phyloP scores from a whole-genome alignment of 176 grass and related monocot genomes.

The Dendrocalamus sinicus region DNA sequence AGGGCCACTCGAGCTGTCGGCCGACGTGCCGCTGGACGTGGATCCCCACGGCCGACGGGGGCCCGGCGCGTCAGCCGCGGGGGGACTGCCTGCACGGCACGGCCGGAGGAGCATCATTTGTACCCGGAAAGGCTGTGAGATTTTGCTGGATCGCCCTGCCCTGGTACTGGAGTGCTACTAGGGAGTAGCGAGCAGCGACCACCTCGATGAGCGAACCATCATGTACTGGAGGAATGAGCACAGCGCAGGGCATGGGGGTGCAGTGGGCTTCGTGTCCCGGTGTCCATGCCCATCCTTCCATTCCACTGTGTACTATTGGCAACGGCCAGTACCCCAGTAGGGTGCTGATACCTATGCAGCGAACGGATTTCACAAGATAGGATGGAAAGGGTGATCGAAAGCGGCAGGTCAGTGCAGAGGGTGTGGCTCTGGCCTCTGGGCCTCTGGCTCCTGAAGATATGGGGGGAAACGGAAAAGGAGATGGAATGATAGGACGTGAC shows the following conservation, averaged over 20 bases:
- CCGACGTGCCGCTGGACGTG: constrained; percentile 32
- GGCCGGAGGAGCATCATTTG: neutral
- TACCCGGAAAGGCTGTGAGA: constrained; percentile 16
- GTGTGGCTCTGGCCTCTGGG: neutral
- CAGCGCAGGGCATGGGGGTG: neutral
- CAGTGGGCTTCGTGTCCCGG: neutral
- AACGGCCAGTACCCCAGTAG: constrained; percentile 39
- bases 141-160: constrained; percentile 2
- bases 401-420: neutral
- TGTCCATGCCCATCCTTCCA: constrained; percentile 31
- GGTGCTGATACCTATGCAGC: constrained; percentile 23
- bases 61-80: constrained; percentile 22
- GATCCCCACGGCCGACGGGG: constrained; percentile 34
- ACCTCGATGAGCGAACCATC: neutral
- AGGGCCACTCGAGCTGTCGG: constrained; percentile 8
- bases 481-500: neutral
- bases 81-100: neutral
- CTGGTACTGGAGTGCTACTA: neutral
- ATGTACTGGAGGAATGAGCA: constrained; percentile 42
- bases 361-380: neutral
- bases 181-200: neutral
- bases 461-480: neutral
- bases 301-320: constrained; percentile 10
- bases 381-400: constrained; percentile 26
- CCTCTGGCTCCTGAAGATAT: neutral